These are phyloP conservation scores for Mortierella sp. DNA, from an alignment of 371 early-diverging fungal species.

Conservation along the genomic window DNA sequence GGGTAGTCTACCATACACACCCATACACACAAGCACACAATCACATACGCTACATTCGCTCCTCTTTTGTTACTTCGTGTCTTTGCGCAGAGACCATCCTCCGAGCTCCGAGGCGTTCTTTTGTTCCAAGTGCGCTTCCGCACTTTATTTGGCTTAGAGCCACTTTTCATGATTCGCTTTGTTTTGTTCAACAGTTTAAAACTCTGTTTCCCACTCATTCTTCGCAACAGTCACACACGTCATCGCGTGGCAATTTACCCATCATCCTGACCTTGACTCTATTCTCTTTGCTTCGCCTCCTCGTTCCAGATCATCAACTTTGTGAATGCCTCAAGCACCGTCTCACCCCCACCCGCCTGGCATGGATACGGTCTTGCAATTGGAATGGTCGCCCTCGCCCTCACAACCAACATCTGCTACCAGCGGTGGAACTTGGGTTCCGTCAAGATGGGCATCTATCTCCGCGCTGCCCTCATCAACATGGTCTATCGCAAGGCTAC, in stretches of 20 bases:
- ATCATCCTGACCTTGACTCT: background rate
- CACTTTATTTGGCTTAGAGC: background rate
- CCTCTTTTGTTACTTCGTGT: too few species aligned
- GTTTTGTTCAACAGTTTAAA: too few species aligned
- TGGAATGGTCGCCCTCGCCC: constrained; percentile 44
- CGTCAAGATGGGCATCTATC: constrained; percentile 61
- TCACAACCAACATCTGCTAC: constrained; percentile 36
- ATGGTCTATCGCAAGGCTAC: constrained; percentile 75
- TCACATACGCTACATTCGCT: too few species aligned
- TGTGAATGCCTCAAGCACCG: constrained; percentile 22
- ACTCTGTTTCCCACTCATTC: background rate
- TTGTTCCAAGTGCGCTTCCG: background rate
- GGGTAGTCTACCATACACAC: background rate
- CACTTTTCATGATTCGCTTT: background rate
- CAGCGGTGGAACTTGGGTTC: constrained; percentile 58
- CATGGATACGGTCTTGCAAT: constrained; percentile 53
- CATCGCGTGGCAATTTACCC: constrained; percentile 10
- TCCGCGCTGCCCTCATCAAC: constrained; percentile 67
- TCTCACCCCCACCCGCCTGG: constrained; percentile 40
- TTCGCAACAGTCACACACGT: background rate
- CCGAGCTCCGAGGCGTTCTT: background rate
- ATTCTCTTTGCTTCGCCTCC: background rate
- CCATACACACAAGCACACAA: too few species aligned
- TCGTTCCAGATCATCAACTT: constrained; percentile 34
- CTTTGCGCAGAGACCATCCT: too few species aligned